phyloP scores from a whole-genome alignment of 2,329 filamentous ascomycete species.

The Talaromyces funiculosus region DNA sequence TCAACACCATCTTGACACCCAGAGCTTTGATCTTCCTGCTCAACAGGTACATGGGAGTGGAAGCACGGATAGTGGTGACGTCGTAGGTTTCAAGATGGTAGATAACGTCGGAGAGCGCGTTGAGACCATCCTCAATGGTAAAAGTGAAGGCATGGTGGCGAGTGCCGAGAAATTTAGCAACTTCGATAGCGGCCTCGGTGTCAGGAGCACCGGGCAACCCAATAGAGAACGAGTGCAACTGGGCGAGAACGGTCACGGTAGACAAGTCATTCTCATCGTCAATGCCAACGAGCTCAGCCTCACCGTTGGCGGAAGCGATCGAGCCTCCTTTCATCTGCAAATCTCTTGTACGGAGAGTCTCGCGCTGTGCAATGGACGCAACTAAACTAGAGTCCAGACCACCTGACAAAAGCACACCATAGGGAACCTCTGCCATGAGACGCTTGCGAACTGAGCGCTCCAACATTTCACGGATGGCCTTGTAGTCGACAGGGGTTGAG shows the following conservation, averaged over 20 bases:
- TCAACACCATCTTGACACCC: conserved; percentile 99
- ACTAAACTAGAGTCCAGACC: conserved; percentile 94
- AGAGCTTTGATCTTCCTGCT: conserved; percentile 99
- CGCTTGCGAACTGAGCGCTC: conserved; percentile 93
- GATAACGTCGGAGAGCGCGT: conserved; percentile 95
- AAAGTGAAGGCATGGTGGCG: conserved; percentile 99
- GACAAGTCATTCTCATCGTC: conserved; percentile 86
- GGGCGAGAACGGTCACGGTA: conserved; percentile 83
- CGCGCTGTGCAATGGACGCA: conserved; percentile 89
- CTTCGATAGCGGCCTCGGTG: conserved; percentile 83
- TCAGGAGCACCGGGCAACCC: conserved; percentile 90
- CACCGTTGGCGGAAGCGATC: conserved; percentile 40
- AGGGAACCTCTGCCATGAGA: conserved; percentile 97
- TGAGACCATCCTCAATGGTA: conserved; percentile 93
- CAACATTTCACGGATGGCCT: conserved; percentile 70
- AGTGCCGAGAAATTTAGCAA: conserved; percentile 93
- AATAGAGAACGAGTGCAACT: conserved; percentile 98
- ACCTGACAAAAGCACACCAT: conserved; percentile 90
- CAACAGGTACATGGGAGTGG: conserved; percentile 96
- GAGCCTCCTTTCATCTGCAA: conserved; percentile 43
- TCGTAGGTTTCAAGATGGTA: conserved; percentile 97
- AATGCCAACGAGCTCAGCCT: conserved; percentile 73
- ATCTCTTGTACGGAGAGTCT: conserved; percentile 71
- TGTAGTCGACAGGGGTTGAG: conserved; percentile 74
- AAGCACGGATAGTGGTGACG: conserved; percentile 96